Evolutionary conservation across 495 filamentous ascomycete genomes (phyloP), one percentile per base, ranked within the genome.

Genomic region (Talaromyces trachyspermus): DNA sequence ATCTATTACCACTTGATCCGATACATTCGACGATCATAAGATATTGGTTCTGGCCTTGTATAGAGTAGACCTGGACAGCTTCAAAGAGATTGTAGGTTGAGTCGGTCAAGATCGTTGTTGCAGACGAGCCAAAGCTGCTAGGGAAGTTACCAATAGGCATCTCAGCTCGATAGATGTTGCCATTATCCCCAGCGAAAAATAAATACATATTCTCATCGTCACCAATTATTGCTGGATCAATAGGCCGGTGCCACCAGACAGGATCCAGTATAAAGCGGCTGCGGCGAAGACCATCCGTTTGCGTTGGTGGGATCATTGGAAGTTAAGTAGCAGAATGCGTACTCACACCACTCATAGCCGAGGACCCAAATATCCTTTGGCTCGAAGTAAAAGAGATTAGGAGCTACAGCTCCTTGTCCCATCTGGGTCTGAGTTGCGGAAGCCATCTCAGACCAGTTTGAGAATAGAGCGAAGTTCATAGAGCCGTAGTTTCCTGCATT

Each of bases 21-120:
- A 80, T 79, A 0, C 72, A 60, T 58, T 85, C 81, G 50, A 83
- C 74, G 29, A 85, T 74, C 77, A 85, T 82, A 9, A 85, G 70
- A 44, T 77, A 80, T 29, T 66, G 43, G 35, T 59, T 69, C 49
- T 76, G 69, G 26, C 72, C 76, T 6, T 57, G 5, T n/a, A 84
- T 57, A 5, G 71, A 81, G 64, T 83, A 84, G 20, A 83, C 79
- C 48, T 83, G 68, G 0, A 82, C 78, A 4, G 77, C 78, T 50
- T 83, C 80, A 54, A 82, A 84, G 4, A 83, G 64, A 57, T 79
- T 71, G 58, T 80, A 69, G 2, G 41, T 65, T 7, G 65, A 51
- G 51, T 76, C 79, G 55, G 54, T 71, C 15, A 83, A 40, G 48
- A 83, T 52, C 0, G 70, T 59, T 26, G 67, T 68, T 1, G 59